Base-by-base conservation (phyloP, 2,329 filamentous ascomycete species). In the Sporothrix inflata region DNA sequence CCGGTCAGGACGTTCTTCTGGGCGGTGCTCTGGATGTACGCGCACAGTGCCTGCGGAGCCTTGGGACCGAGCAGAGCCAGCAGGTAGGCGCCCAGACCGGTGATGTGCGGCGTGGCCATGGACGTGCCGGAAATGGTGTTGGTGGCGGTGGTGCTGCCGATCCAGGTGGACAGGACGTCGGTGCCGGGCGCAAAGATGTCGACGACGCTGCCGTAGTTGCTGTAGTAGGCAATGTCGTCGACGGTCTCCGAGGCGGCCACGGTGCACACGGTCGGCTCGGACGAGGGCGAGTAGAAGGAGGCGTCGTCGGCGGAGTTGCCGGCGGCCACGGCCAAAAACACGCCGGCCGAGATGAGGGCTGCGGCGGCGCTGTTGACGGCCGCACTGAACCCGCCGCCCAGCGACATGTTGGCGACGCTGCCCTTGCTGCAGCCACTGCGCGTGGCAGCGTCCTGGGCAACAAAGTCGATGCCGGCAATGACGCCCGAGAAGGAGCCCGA, bases 241-340 rank as follows among this genome's bases (percentile, higher is more conserved):
- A 74, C 76, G 16, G 71, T 75, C 53, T 81, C 79, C 40, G 82
- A 85, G 27, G 86, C 84, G 27, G 85, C 86, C n/a, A 88, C 85
- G 1, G 86, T 88, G 79, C 87, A 87, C 47, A 81, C 86, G 34
- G 77, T 78, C 3, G 81, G 71, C 75, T 84, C 84, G 0, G 83
- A 86, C 21, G 85, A 84, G 2, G 85, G 85, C 0, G 85, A 87
- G 70, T 77, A 82, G 75, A 79, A 79, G 21, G 77, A 74, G 1
- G 86, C 85, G 74, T 88, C 80, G 21, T 75, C 75, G 71, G 80
- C 81, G 4, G 82, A 79, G 77, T 89, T 89, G 57, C 87, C 87
- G 21, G 87, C 87, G 2, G 87, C 87, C 12, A 88, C 86, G 68
- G 84, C 86, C 51, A 88, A 80, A 76, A 87, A 86, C 73, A 88